Evolutionary conservation across 495 filamentous ascomycete species (phyloP).

Genomic region (Hyphodiscus hymeniophilus): DNA sequence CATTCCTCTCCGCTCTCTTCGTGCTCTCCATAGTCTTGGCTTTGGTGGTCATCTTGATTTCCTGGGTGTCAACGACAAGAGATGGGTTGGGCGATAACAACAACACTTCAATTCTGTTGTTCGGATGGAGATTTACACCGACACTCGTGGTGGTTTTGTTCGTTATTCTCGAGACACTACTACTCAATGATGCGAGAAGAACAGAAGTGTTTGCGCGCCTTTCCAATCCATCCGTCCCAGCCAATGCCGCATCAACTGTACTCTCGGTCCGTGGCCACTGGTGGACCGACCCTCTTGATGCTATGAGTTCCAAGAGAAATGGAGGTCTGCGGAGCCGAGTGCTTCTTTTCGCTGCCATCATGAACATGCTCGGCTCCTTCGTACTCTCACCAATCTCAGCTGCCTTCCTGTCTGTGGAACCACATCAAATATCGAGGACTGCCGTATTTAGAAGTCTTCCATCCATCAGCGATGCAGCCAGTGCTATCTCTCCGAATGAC

Average conservation of each 20-base stretch:
- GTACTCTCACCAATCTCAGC: slow-evolving; percentile 30
- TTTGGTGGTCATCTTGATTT: slow-evolving; percentile 12
- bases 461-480: slow-evolving; percentile 3
- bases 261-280: slow-evolving; percentile 20
- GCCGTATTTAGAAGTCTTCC: slow-evolving; percentile 20
- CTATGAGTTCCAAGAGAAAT: slow-evolving; percentile 19
- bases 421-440: slow-evolving; percentile 18
- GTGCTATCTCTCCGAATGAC: not conserved
- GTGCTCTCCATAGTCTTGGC: slow-evolving; percentile 18
- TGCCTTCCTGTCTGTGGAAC: slow-evolving; percentile 23
- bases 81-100: slow-evolving; percentile 26
- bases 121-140: slow-evolving; percentile 28
- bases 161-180: slow-evolving; percentile 22
- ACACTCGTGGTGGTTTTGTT: slow-evolving; percentile 29
- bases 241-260: slow-evolving; percentile 21
- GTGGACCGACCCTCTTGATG: slow-evolving; percentile 24
- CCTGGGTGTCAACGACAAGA: slow-evolving; percentile 14
- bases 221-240: slow-evolving; percentile 21
- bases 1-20: slow-evolving; percentile 12
- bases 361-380: slow-evolving; percentile 29
- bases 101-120: slow-evolving; percentile 23
- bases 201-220: slow-evolving; percentile 30
- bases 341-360: slow-evolving; percentile 23
- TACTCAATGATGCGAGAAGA: slow-evolving; percentile 27
- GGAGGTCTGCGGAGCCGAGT: slow-evolving; percentile 19